Conservation (phyloP, 768 basidiomycete genomes). For the Tephrocybe sp. region DNA sequence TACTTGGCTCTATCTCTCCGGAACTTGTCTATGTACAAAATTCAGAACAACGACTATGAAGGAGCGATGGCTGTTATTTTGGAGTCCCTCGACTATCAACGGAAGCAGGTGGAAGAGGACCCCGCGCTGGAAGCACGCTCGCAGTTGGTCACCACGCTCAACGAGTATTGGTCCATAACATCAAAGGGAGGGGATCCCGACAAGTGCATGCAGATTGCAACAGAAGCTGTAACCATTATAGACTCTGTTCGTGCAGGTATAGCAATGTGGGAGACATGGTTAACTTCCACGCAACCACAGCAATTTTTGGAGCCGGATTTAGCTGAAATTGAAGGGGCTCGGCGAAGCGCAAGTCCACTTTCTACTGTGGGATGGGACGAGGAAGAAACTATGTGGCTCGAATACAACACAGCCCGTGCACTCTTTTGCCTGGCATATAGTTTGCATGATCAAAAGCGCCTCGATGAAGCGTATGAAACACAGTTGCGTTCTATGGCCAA, state of each 20-base stretch:
- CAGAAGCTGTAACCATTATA: slow-evolving; percentile 8
- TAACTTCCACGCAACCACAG: not conserved
- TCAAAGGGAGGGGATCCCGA: slow-evolving; percentile 1
- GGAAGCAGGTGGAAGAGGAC: not conserved
- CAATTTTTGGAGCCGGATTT: not conserved
- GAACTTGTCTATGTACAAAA: slow-evolving; percentile 11
- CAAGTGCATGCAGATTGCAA: slow-evolving; percentile 7
- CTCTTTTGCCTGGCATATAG: slow-evolving; percentile 7
- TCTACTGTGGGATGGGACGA: slow-evolving; percentile 1
- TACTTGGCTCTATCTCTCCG: slow-evolving; percentile 12
- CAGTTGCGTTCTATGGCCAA: slow-evolving; percentile 1
- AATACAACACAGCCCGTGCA: slow-evolving; percentile 13
- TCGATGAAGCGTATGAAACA: slow-evolving; percentile 10
- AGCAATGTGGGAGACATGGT: slow-evolving; percentile 2
- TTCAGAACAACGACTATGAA: not conserved
- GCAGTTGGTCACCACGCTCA: slow-evolving; percentile 7
- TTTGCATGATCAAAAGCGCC: slow-evolving; percentile 4
- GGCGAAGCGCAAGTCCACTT: too few relatives aligned
- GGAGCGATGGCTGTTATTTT: slow-evolving; percentile 2
- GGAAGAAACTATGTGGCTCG: slow-evolving; percentile 9
- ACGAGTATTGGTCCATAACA: slow-evolving; percentile 5
- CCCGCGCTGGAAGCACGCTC: slow-evolving; percentile 5
- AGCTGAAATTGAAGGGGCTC: not conserved
- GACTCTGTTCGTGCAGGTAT: slow-evolving; percentile 8
- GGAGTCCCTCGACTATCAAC: slow-evolving; percentile 8